Percentiles rank a stretch among this genome's conserved stretches.
phyloP scores from a whole-genome alignment of 2,329 filamentous ascomycete genomes.

The Aureobasidium sp. region DNA sequence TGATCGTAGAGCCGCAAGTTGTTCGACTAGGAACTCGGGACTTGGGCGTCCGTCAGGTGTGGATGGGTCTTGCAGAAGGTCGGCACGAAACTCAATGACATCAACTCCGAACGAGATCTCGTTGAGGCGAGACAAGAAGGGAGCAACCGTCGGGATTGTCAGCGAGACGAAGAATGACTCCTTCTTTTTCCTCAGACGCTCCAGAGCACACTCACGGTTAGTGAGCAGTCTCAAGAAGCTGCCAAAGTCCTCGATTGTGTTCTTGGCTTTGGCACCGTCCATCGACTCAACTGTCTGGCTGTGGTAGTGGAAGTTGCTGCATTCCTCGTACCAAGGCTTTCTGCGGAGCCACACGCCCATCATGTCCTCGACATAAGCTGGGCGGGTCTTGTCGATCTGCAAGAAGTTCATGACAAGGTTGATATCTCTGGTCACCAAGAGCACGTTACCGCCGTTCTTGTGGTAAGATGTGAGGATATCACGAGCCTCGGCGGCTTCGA shows the following conservation, averaged over 20 bases:
- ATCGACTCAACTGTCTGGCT: slow-evolving; percentile 54
- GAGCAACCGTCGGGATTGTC: slow-evolving; percentile 66
- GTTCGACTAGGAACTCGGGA: slow-evolving; percentile 68
- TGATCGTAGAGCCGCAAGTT: slow-evolving; percentile 70
- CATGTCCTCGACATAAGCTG: slow-evolving; percentile 89
- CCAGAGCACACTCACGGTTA: slow-evolving; percentile 47
- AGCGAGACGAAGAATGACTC: slow-evolving; percentile 90
- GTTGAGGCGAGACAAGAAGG: slow-evolving; percentile 56
- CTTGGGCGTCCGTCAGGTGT: slow-evolving; percentile 48
- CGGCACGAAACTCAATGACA: slow-evolving; percentile 88
- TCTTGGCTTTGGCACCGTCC: slow-evolving; percentile 23
- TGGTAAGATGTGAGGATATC: slow-evolving; percentile 66
- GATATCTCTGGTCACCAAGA: slow-evolving; percentile 81
- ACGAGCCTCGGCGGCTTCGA: slow-evolving; percentile 74
- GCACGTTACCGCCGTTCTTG: slow-evolving; percentile 68
- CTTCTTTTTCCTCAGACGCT: slow-evolving; percentile 52
- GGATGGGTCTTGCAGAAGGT: slow-evolving; percentile 69
- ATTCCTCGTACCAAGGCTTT: slow-evolving; percentile 82
- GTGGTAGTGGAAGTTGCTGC: slow-evolving; percentile 91
- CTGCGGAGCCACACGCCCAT: slow-evolving; percentile 82
- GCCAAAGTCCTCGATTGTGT: slow-evolving; percentile 58
- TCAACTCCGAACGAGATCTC: slow-evolving; percentile 76
- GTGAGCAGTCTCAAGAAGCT: slow-evolving; percentile 64
- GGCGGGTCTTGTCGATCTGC: slow-evolving; percentile 77
- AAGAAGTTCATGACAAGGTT: slow-evolving; percentile 83